Base-by-base conservation (phyloP, 1,139 yeast species). In the Saccharomyces hybrid region DNA sequence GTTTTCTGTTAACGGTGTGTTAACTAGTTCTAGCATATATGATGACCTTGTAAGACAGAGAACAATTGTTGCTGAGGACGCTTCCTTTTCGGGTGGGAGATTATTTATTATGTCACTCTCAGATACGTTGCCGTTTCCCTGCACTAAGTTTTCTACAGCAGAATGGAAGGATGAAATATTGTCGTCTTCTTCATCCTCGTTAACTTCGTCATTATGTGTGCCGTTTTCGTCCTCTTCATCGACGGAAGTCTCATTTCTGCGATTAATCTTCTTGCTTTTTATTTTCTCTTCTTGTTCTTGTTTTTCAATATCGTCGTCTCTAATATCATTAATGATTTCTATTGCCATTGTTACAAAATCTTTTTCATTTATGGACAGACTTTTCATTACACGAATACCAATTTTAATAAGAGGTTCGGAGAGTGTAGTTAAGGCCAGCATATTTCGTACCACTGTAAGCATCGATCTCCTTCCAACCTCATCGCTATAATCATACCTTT, bases 391-490 rank as follows among this genome's bases (percentile, higher is more conserved):
- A 53, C 80, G 77, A 59, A 88, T 77, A 1, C 88, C 78, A 8
- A 78, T 75, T 28, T 80, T 77, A 31, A 85, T 77, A 19, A 87
- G 71, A 2, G 74, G 68, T 49, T 84, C 88, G 3, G 78, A 67
- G 27, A 88, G 72, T 6, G 53, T 47, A 19, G 78, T 76, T 51
- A 79, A 76, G 0, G 82, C 75, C 55, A 86, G 71, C 11, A 84
- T 74, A 31, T 81, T 75, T 70, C 97, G 80, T 16, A 90, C 77
- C 4, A 86, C 79, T 53, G 83, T 86, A 48, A 89, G 72, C 83
- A 89, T 85, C 51, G 84, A 82, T 67, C 96, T 79, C 66, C 98
- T 81, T 5, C 98, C 97, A 52, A 88, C 81, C 69, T 91, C 97
- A 72, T 93, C 99, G 60, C 91, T 86, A 64, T 82, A 89, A 68